Conservation (phyloP, 2,329 filamentous ascomycete species). For the Colletotrichum limetticola region DNA sequence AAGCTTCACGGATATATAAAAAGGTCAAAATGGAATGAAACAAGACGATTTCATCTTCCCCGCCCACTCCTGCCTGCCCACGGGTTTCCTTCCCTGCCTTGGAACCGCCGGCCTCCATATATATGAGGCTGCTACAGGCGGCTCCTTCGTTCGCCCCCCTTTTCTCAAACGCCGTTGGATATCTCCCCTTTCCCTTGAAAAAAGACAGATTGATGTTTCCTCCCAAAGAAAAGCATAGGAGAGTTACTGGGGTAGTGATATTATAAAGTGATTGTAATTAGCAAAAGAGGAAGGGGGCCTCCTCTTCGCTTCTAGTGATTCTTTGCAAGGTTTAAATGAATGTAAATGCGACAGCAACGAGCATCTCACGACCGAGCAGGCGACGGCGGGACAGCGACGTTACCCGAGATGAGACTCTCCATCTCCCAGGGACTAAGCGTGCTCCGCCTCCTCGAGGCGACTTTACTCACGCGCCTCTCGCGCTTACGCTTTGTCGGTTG, state of each 20-base stretch:
- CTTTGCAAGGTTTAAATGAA: background rate
- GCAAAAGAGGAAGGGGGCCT: background rate
- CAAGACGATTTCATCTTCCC: background rate
- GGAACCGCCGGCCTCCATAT: background rate
- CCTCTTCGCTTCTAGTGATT: background rate
- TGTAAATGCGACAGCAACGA: background rate
- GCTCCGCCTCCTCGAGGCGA: constrained; percentile 73
- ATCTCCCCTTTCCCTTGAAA: background rate
- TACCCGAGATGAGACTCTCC: constrained; percentile 68
- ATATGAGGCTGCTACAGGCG: background rate
- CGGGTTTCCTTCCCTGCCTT: background rate
- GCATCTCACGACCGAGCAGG: constrained; percentile 9
- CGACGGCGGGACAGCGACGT: constrained; percentile 37
- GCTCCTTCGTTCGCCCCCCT: background rate
- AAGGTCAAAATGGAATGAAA: background rate
- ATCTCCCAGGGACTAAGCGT: constrained; percentile 82
- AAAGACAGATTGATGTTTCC: background rate
- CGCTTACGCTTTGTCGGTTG: constrained; percentile 58
- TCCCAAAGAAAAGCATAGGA: background rate
- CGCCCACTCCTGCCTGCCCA: background rate
- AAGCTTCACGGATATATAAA: background rate
- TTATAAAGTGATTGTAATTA: background rate
- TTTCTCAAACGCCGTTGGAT: background rate
- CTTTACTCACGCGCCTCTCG: constrained; percentile 64
- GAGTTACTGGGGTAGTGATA: background rate